Conservation (phyloP, 2,329 filamentous ascomycete genomes). For the Diplodia intermedia region DNA sequence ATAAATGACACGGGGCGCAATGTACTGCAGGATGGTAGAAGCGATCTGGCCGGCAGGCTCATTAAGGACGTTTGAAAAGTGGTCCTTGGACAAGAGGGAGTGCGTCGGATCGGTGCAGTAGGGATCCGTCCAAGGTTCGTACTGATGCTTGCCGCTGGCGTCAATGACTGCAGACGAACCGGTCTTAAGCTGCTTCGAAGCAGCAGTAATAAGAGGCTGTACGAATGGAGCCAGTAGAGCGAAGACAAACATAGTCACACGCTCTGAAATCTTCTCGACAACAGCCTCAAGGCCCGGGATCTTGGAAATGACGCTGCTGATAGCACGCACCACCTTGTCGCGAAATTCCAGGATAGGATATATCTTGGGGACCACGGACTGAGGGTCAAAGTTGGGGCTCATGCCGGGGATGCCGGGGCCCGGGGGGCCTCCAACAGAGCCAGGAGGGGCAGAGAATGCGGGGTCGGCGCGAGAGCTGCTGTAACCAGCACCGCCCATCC, state of each 20-base stretch:
- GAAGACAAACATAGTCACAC: slow-evolving; percentile 87
- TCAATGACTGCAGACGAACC: slow-evolving; percentile 76
- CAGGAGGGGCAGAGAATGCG: slow-evolving; percentile 52
- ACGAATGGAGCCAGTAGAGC: slow-evolving; percentile 91
- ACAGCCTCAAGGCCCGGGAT: slow-evolving; percentile 87
- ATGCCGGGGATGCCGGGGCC: slow-evolving; percentile 72
- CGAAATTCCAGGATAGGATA: slow-evolving; percentile 95
- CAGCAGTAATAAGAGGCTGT: slow-evolving; percentile 86
- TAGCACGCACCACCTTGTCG: slow-evolving; percentile 88
- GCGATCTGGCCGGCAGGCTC: slow-evolving; percentile 57
- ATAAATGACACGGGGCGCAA: slow-evolving; percentile 85
- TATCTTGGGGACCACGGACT: slow-evolving; percentile 66
- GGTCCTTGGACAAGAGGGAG: slow-evolving; percentile 60
- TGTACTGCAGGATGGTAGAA: slow-evolving; percentile 75
- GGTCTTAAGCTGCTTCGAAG: slow-evolving; percentile 82
- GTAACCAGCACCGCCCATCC: slow-evolving; percentile 49
- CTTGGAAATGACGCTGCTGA: slow-evolving; percentile 85
- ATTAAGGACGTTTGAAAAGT: slow-evolving; percentile 60
- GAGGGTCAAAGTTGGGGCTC: slow-evolving; percentile 72
- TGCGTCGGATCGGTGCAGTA: slow-evolving; percentile 58
- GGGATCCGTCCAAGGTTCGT: slow-evolving; percentile 58
- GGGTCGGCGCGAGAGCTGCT: slow-evolving; percentile 46
- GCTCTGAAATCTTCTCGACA: slow-evolving; percentile 94
- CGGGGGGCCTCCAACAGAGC: slow-evolving; percentile 53
- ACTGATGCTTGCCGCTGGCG: slow-evolving; percentile 58